Percentiles rank a stretch among this genome's conserved stretches.
phyloP scores from a whole-genome alignment of 805 yeast species.

The Wickerhamiella australiensis region DNA sequence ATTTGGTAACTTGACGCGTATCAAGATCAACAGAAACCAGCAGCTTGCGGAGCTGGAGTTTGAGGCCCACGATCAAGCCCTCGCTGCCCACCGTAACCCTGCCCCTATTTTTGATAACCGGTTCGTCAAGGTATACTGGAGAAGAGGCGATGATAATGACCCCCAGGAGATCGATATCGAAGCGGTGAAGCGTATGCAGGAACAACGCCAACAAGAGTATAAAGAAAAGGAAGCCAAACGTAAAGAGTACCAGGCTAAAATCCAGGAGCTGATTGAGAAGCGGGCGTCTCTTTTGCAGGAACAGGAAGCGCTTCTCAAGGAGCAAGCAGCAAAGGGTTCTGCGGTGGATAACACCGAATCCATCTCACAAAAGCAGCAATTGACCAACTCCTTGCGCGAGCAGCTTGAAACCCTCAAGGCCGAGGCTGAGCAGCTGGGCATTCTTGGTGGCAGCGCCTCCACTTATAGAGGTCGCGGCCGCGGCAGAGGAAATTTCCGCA shows the following conservation, averaged over 20 bases:
- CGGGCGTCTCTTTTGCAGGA: conserved; percentile 30
- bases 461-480: conserved; percentile 16
- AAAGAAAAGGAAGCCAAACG: conserved; percentile 31
- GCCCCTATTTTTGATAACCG: conserved; percentile 38
- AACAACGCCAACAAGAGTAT: conserved; percentile 32
- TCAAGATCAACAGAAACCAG: conserved; percentile 25
- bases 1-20: conserved; percentile 31
- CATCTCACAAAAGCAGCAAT: conserved; percentile 16
- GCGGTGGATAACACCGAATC: conserved; percentile 7
- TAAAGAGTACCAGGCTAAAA: conserved; percentile 27
- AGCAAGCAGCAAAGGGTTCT: conserved; percentile 18
- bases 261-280: conserved; percentile 27
- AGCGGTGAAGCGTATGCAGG: conserved; percentile 30
- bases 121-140: conserved; percentile 38
- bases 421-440: conserved; percentile 17
- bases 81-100: conserved; percentile 35
- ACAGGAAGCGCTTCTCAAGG: conserved; percentile 30
- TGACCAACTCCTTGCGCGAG: conserved; percentile 24
- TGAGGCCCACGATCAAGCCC: conserved; percentile 31
- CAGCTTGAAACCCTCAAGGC: conserved; percentile 27
- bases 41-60: conserved; percentile 34
- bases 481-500: conserved; percentile 14
- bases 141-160: conserved; percentile 19
- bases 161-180: conserved; percentile 30
- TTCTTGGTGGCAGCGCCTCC: conserved; percentile 9